phyloP scores from a whole-genome alignment of 2,329 filamentous ascomycete genomes.

The Xylaria sp. region DNA sequence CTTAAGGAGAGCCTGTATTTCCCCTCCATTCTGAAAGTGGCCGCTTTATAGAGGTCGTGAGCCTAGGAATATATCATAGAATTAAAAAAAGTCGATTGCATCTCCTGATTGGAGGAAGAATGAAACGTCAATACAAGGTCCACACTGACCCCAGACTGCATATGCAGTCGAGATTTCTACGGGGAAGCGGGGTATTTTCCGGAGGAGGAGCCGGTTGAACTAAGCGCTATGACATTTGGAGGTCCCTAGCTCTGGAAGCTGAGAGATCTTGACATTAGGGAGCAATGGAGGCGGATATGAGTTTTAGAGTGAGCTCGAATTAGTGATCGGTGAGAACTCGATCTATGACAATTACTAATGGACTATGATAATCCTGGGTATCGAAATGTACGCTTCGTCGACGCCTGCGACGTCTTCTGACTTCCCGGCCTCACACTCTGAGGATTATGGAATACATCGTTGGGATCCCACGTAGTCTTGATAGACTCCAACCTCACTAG shows the following conservation, averaged over 20 bases:
- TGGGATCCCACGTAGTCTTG: conserved; percentile 64
- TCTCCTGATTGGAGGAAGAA: conserved; percentile 39
- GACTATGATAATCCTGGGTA: conserved; percentile 6
- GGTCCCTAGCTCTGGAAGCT: background rate
- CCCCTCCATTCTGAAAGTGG: background rate
- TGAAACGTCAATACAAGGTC: conserved; percentile 18
- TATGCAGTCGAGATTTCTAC: conserved; percentile 17
- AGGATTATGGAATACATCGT: conserved; percentile 68
- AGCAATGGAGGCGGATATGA: background rate
- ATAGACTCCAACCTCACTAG: conserved; percentile 59
- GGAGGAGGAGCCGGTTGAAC: background rate
- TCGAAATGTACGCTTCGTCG: conserved; percentile 7
- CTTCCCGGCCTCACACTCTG: conserved; percentile 59
- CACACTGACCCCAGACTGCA: conserved; percentile 5
- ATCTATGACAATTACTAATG: conserved; percentile 11
- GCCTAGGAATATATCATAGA: background rate
- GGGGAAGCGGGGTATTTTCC: conserved; percentile 24
- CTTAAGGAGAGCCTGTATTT: background rate
- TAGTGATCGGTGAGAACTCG: background rate
- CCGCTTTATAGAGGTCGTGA: background rate
- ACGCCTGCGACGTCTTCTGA: conserved; percentile 16
- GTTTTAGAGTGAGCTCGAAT: background rate
- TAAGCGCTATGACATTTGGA: background rate
- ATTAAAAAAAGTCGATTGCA: background rate
- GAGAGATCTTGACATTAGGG: background rate